phyloP scores from a whole-genome alignment of 2,329 filamentous ascomycete species.

The Pochonia chlamydosporia region DNA sequence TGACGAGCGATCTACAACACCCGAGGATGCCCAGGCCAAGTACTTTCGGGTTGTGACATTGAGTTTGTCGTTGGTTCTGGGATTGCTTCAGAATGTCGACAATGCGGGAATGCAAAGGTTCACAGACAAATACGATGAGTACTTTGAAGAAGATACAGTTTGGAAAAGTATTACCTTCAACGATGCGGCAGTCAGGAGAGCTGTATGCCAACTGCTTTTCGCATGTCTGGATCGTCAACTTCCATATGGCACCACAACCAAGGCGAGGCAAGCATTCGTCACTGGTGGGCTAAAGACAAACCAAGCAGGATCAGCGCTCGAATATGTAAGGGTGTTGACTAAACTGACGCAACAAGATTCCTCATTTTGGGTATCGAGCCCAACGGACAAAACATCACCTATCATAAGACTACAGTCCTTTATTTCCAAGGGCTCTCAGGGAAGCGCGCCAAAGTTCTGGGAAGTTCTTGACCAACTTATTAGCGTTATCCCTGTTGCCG shows the following conservation, averaged over 20 bases:
- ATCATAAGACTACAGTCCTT: constrained; percentile 60
- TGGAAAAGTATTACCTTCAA: constrained; percentile 62
- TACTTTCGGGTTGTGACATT: constrained; percentile 67
- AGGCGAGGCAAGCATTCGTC: constrained; percentile 56
- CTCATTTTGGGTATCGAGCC: constrained; percentile 62
- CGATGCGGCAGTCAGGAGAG: constrained; percentile 47
- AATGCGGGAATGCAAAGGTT: constrained; percentile 53
- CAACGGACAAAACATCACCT: constrained; percentile 46
- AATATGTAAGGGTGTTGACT: constrained; percentile 63
- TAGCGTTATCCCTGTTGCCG: constrained; percentile 46
- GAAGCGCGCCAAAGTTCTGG: constrained; percentile 71
- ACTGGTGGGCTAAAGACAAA: constrained; percentile 66
- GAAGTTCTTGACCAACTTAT: constrained; percentile 58
- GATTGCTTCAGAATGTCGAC: constrained; percentile 41
- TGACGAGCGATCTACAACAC: constrained; percentile 77
- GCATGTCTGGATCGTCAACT: constrained; percentile 42
- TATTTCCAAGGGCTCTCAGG: constrained; percentile 77
- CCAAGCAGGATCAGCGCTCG: constrained; percentile 68
- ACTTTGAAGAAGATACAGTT: constrained; percentile 60
- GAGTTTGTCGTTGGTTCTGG: constrained; percentile 49
- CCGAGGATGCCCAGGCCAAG: constrained; percentile 81
- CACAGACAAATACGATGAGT: constrained; percentile 54
- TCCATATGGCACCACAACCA: constrained; percentile 42
- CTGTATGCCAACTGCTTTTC: constrained; percentile 45
- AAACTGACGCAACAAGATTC: constrained; percentile 60